Percentiles rank a stretch among this genome's conserved stretches.
These are phyloP conservation scores for Myxozyma kluyveri DNA, from an alignment of 805 yeast genomes.

Conservation along the genomic window DNA sequence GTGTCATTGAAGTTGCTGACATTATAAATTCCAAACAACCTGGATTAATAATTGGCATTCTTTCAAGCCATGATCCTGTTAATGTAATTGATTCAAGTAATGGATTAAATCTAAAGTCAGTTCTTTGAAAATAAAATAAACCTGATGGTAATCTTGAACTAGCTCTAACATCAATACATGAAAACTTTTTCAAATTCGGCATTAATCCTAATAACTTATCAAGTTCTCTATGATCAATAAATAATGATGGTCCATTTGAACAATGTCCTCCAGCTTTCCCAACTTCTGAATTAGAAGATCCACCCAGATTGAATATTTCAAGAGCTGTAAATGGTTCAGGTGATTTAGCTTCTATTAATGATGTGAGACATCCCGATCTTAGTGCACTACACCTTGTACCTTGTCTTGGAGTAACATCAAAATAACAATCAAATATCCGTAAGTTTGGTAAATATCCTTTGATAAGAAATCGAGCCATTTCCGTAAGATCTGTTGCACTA, in stretches of 20 bases:
- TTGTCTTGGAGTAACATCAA: constrained; percentile 5
- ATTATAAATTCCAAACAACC: constrained; percentile 3
- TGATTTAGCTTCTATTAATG: not conserved
- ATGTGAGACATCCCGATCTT: not conserved
- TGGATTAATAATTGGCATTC: constrained; percentile 15
- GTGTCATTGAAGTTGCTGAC: constrained; percentile 8
- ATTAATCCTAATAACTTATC: constrained; percentile 4
- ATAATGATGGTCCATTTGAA: not conserved
- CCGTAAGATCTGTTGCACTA: not conserved
- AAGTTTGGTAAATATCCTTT: constrained; percentile 3
- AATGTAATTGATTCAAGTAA: not conserved
- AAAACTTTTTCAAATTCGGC: constrained; percentile 9
- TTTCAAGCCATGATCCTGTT: constrained; percentile 11
- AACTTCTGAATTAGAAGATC: not conserved
- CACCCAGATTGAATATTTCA: constrained; percentile 13
- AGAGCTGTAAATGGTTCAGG: not conserved
- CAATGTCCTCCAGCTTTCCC: constrained; percentile 4
- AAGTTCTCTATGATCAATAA: constrained; percentile 7
- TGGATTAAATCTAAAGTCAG: constrained; percentile 8
- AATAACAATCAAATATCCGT: constrained; percentile 10
- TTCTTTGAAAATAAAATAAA: constrained; percentile 10
- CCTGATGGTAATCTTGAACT: constrained; percentile 12
- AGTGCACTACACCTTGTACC: constrained; percentile 2
- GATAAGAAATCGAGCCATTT: not conserved
- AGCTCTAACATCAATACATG: constrained; percentile 8